Evolutionary conservation across 73 alveolate genomes (phyloP).

Genomic region (Halteria grandinella): DNA sequence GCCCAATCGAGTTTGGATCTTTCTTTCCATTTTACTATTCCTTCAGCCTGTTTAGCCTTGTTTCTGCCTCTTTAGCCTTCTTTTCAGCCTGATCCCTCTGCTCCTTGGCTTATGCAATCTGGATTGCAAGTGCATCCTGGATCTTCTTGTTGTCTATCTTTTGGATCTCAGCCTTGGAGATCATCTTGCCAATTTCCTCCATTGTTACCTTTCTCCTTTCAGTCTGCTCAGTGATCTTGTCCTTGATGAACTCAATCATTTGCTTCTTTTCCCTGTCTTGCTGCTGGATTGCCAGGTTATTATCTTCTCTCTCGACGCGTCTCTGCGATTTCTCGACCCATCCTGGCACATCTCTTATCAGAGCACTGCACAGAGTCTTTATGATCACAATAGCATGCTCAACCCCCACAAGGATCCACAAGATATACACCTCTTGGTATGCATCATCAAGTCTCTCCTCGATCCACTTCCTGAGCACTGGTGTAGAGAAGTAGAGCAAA

Average conservation of each 20-base stretch:
- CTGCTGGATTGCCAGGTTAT: constrained; percentile 11
- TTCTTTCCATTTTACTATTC: background rate
- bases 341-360: constrained; percentile 41
- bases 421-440: background rate
- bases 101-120: background rate
- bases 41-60: background rate
- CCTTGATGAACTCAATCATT: background rate
- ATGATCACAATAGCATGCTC: constrained; percentile 46
- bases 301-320: background rate
- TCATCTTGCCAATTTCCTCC: background rate
- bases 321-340: constrained; percentile 51
- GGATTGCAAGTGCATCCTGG: too few species aligned
- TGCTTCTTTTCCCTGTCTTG: constrained; percentile 45
- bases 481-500: constrained; percentile 31
- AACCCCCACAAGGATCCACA: constrained; percentile 56
- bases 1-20: background rate
- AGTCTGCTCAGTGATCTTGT: background rate
- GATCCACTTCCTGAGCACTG: background rate
- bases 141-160: too few species aligned
- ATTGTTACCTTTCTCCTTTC: background rate
- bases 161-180: background rate
- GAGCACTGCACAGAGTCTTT: background rate
- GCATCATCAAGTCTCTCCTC: background rate
- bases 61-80: background rate
- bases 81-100: background rate